phyloP scores from a whole-genome alignment of 306 rosid genomes.

The Hippophae tibetana region DNA sequence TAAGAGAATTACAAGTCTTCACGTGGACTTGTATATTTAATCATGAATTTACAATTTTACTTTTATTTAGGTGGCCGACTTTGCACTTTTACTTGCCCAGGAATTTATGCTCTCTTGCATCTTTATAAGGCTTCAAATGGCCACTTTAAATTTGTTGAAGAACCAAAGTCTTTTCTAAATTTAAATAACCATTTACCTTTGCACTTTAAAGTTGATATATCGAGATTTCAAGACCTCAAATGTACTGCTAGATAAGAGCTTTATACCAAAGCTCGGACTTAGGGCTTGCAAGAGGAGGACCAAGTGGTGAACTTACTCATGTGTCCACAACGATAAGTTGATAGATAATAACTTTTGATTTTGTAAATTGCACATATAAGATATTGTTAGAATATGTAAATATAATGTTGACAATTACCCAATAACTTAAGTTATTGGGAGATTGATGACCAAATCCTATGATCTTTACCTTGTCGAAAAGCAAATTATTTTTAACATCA shows the following conservation, averaged over 20 bases:
- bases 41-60: neutral
- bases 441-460: no score
- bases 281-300: conserved; percentile 97
- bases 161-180: neutral
- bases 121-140: no score
- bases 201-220: conserved; percentile 53
- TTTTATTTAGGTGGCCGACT: neutral
- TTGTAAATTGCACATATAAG: neutral
- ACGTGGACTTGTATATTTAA: neutral
- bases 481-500: neutral
- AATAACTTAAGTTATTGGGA: no score
- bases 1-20: neutral
- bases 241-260: conserved; percentile 61
- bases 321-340: conserved; percentile 82
- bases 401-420: no score
- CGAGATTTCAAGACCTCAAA: conserved; percentile 93
- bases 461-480: no score
- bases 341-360: conserved; percentile 1
- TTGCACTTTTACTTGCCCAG: neutral
- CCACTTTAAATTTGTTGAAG: neutral
- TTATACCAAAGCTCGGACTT: conserved; percentile 83
- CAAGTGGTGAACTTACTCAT: conserved; percentile 68
- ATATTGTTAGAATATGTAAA: neutral
- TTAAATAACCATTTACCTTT: conserved; percentile 5
- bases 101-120: no score